Conservation (phyloP, 1,284 basidiomycete species). For the Agroathelia rolfsii region DNA sequence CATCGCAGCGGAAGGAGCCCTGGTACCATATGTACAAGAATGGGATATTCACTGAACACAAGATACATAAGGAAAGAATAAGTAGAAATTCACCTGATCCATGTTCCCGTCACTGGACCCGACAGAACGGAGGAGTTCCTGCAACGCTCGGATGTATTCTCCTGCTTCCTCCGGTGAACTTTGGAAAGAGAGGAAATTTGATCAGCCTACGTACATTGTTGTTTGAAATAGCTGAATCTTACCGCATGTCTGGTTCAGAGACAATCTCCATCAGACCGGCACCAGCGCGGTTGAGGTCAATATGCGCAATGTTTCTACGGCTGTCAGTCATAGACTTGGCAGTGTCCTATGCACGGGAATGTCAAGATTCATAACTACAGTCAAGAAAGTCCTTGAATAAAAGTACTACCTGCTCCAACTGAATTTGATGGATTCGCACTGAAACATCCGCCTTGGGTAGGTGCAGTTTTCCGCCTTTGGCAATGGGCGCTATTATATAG, state of each 20-base stretch:
- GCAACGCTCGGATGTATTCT: slow-evolving; percentile 80
- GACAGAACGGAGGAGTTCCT: slow-evolving; percentile 72
- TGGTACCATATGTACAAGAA: slow-evolving; percentile 21
- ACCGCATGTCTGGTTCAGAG: slow-evolving; percentile 88
- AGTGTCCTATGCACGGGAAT: slow-evolving; percentile 60
- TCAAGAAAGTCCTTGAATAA: background rate
- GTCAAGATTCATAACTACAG: slow-evolving; percentile 3
- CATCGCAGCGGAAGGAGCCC: slow-evolving; percentile 92
- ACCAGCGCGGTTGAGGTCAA: slow-evolving; percentile 91
- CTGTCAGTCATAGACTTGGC: slow-evolving; percentile 78
- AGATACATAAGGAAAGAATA: background rate
- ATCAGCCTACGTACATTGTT: slow-evolving; percentile 4
- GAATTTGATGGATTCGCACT: slow-evolving; percentile 87
- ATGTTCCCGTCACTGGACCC: slow-evolving; percentile 94
- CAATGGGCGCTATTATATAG: slow-evolving; percentile 58
- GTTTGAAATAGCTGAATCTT: slow-evolving; percentile 12
- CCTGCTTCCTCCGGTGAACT: slow-evolving; percentile 89
- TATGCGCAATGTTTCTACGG: slow-evolving; percentile 44
- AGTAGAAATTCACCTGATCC: slow-evolving; percentile 70
- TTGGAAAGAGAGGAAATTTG: slow-evolving; percentile 3
- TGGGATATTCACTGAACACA: slow-evolving; percentile 1
- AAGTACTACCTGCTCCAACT: slow-evolving; percentile 79
- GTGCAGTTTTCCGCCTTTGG: slow-evolving; percentile 55
- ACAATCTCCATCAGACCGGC: slow-evolving; percentile 93
- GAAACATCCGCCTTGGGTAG: slow-evolving; percentile 33